Percentiles rank a stretch among this genome's conserved stretches.
These are phyloP conservation scores for Umbellularia californica DNA, from an alignment of 164 flowering plant species.

Conservation along the genomic window DNA sequence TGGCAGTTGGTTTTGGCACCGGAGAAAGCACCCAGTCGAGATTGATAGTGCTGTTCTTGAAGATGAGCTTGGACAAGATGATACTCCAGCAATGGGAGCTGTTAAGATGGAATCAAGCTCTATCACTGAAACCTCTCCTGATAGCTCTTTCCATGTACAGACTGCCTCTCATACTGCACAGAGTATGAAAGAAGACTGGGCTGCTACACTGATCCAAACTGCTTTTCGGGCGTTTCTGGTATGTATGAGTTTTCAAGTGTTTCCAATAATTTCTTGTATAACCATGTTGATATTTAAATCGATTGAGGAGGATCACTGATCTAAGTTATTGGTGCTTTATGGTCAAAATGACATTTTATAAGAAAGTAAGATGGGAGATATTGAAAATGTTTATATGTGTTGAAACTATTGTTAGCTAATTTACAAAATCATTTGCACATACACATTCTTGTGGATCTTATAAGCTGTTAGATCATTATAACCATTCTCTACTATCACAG, in stretches of 20 bases:
- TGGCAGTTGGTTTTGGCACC: conserved; percentile 42
- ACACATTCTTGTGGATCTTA: no score
- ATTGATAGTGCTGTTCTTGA: conserved; percentile 31
- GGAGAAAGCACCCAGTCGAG: conserved; percentile 57
- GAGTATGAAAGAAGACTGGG: conserved; percentile 55
- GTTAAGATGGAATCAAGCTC: conserved; percentile 20
- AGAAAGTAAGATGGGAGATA: no score
- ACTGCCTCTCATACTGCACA: conserved; percentile 31
- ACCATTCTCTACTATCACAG: background rate
- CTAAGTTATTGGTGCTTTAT: background rate
- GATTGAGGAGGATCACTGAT: no score
- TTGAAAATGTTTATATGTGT: no score
- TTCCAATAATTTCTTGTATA: background rate
- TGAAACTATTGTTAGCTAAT: background rate
- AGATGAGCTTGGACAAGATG: conserved; percentile 29
- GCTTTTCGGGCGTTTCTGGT: conserved; percentile 97
- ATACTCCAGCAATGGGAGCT: conserved; percentile 29
- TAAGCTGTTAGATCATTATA: background rate
- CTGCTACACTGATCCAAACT: conserved; percentile 79
- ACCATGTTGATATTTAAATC: no score
- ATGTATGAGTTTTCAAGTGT: conserved; percentile 6
- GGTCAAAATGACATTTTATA: background rate
- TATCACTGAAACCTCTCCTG: conserved; percentile 34
- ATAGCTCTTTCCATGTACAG: conserved; percentile 37
- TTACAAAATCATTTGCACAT: background rate